Evolutionary conservation across 164 flowering plant genomes (phyloP).

Genomic region (Stephania yunnanensis): DNA sequence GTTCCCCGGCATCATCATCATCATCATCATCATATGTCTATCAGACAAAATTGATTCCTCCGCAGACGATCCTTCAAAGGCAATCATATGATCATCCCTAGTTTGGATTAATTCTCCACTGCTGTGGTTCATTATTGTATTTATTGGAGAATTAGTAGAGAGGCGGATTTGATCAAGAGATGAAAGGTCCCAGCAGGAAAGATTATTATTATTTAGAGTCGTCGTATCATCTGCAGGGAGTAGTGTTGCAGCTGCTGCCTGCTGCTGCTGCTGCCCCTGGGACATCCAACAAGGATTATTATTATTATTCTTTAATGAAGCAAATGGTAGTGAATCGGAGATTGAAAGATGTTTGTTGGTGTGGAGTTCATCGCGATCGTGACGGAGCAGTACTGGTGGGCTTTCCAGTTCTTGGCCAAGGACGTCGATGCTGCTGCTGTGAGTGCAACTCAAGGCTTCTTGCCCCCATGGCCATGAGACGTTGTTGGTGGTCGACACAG

Average conservation of each 20-base stretch:
- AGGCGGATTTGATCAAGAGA: conserved; percentile 23
- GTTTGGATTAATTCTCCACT: conserved; percentile 20
- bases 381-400: neutral
- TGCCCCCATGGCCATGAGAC: conserved; percentile 33
- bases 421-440: conserved; percentile 15
- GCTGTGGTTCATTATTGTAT: conserved; percentile 24
- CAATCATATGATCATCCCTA: conserved; percentile 10
- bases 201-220: neutral
- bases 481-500: conserved; percentile 28
- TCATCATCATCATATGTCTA: conserved; percentile 8
- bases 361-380: conserved; percentile 9
- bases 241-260: too few species aligned
- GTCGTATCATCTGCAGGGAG: too few species aligned
- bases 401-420: neutral
- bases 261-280: conserved; percentile 1
- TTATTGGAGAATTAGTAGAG: conserved; percentile 28
- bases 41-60: conserved; percentile 22
- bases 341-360: conserved; percentile 11
- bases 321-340: neutral
- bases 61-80: conserved; percentile 26
- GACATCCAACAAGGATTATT: conserved; percentile 23
- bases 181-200: conserved; percentile 32
- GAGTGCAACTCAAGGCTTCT: conserved; percentile 19
- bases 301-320: conserved; percentile 11
- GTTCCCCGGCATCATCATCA: conserved; percentile 14